These are phyloP conservation scores for Aspergillus novoparasiticus DNA, from an alignment of 2,329 filamentous ascomycete species.

Conservation along the genomic window DNA sequence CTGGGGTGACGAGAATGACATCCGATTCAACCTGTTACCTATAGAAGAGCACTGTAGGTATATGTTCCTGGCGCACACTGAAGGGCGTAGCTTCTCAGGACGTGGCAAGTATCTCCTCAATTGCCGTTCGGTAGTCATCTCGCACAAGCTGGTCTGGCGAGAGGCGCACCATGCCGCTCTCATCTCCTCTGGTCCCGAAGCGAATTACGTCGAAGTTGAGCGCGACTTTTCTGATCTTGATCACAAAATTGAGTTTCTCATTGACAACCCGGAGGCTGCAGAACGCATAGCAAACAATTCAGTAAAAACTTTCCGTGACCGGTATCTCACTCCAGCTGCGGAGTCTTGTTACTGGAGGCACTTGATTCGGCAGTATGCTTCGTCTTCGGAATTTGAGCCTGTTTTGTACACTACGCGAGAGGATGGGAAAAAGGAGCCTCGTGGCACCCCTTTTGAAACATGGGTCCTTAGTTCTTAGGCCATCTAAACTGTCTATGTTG, in stretches of 20 bases:
- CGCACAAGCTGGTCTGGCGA: slow-evolving; percentile 52
- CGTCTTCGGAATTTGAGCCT: slow-evolving; percentile 46
- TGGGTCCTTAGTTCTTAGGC: slow-evolving; percentile 36
- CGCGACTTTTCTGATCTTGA: slow-evolving; percentile 60
- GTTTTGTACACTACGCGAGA: slow-evolving; percentile 32
- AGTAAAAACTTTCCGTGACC: slow-evolving; percentile 52
- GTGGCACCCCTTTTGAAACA: slow-evolving; percentile 45
- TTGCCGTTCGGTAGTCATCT: slow-evolving; percentile 53
- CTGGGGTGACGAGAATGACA: slow-evolving; percentile 44
- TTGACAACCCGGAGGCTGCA: slow-evolving; percentile 48
- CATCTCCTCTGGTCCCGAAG: slow-evolving; percentile 46
- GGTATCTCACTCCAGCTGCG: slow-evolving; percentile 57
- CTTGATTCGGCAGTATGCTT: slow-evolving; percentile 43
- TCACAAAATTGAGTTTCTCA: slow-evolving; percentile 45
- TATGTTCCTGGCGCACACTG: slow-evolving; percentile 57
- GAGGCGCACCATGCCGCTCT: slow-evolving; percentile 54
- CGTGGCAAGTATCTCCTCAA: slow-evolving; percentile 57
- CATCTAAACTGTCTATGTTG: background rate
- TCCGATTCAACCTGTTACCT: slow-evolving; percentile 46
- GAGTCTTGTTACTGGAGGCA: slow-evolving; percentile 60
- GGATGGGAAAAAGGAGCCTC: slow-evolving; percentile 31
- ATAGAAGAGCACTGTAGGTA: slow-evolving; percentile 59
- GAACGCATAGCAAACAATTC: slow-evolving; percentile 54
- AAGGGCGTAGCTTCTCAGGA: slow-evolving; percentile 57
- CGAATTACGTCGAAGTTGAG: slow-evolving; percentile 54